phyloP scores from a whole-genome alignment of 257 asterid species.

The Gentiana macrophylla region DNA sequence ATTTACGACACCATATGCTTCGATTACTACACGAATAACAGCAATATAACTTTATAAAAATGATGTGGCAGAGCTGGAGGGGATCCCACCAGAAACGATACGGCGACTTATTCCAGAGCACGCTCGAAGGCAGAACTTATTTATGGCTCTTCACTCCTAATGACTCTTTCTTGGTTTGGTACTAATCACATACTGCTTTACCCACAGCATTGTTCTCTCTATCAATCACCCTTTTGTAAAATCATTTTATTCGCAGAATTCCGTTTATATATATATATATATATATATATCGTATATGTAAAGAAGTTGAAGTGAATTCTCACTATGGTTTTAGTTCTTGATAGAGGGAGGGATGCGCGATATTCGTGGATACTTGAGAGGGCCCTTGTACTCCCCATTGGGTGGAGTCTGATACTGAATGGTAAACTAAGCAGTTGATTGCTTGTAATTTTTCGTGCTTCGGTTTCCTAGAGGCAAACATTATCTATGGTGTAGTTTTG shows the following conservation, averaged over 20 bases:
- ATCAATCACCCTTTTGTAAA: constrained; percentile 8
- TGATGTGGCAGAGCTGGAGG: constrained; percentile 61
- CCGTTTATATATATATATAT: too few species aligned
- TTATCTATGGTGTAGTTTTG: too few species aligned
- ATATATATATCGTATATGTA: constrained; percentile 5
- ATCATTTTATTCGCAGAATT: background rate
- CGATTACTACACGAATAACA: too few species aligned
- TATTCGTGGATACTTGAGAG: too few species aligned
- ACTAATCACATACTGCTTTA: constrained; percentile 8
- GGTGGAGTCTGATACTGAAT: too few species aligned
- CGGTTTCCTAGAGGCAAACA: too few species aligned
- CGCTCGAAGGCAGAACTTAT: constrained; percentile 89
- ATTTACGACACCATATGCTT: too few species aligned
- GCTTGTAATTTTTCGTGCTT: too few species aligned
- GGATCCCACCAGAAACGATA: constrained; percentile 66
- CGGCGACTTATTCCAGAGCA: constrained; percentile 92
- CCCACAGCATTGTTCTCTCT: constrained; percentile 7
- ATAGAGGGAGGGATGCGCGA: constrained; percentile 10
- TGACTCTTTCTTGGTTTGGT: background rate
- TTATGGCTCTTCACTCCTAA: constrained; percentile 89
- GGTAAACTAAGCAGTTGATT: too few species aligned
- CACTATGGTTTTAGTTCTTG: constrained; percentile 9
- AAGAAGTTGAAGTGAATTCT: constrained; percentile 13
- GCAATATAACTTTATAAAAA: background rate
- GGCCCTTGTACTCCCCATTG: too few species aligned